Conservation (phyloP, 192 early-diverging fungal species). For the Podila horticola region DNA sequence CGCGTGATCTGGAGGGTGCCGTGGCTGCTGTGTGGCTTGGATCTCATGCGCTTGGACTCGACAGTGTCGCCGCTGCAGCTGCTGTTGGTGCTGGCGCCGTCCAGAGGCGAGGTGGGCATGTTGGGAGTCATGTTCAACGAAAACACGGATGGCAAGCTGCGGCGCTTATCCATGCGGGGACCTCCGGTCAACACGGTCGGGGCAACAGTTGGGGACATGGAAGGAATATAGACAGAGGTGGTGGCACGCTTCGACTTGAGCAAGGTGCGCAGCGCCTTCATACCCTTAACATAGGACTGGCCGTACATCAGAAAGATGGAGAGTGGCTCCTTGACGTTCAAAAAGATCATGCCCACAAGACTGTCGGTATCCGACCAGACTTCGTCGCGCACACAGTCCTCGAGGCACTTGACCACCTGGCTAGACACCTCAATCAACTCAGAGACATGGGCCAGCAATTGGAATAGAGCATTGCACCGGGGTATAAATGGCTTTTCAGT, state of each 20-base stretch:
- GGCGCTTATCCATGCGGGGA: constrained; percentile 35
- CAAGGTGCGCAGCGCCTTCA: constrained; percentile 39
- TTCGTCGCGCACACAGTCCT: constrained; percentile 44
- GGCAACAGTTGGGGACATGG: background rate
- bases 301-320: constrained; percentile 50
- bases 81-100: background rate
- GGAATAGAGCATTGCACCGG: constrained; percentile 31
- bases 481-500: constrained; percentile 50
- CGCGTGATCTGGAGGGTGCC: background rate
- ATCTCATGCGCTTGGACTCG: background rate
- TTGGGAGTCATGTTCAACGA: constrained; percentile 7
- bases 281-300: constrained; percentile 51
- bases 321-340: constrained; percentile 44
- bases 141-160: constrained; percentile 33
- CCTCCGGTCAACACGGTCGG: constrained; percentile 3
- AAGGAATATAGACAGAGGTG: background rate
- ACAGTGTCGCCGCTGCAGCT: background rate
- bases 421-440: constrained; percentile 22
- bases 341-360: constrained; percentile 37
- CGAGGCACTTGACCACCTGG: constrained; percentile 15
- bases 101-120: background rate
- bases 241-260: constrained; percentile 38
- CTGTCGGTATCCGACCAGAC: constrained; percentile 41
- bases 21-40: constrained; percentile 20
- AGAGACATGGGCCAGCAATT: constrained; percentile 32